These are phyloP conservation scores for Pyrrhoderma lamaoense DNA, from an alignment of 1,284 basidiomycete species.

Conservation along the genomic window DNA sequence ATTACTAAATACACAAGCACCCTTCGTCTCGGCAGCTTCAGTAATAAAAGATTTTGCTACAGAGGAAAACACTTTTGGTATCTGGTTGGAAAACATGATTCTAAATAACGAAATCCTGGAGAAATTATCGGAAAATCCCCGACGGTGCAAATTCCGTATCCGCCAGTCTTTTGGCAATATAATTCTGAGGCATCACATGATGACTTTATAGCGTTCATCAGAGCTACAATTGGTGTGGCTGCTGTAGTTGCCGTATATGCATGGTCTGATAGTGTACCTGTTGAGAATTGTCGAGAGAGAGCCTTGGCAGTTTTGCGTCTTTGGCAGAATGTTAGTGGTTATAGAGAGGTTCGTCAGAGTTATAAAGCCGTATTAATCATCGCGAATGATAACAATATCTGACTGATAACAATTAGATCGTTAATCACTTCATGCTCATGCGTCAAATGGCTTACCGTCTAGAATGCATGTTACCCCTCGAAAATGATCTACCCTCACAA, in stretches of 20 bases:
- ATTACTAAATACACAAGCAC: slow-evolving; percentile 43
- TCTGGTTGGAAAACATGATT: slow-evolving; percentile 63
- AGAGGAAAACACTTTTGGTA: slow-evolving; percentile 60
- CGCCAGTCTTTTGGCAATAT: slow-evolving; percentile 27
- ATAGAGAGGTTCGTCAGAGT: slow-evolving; percentile 41
- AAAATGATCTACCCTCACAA: slow-evolving; percentile 50
- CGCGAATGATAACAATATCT: background rate
- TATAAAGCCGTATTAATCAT: slow-evolving; percentile 4
- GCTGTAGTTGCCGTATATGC: slow-evolving; percentile 67
- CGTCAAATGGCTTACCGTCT: slow-evolving; percentile 58
- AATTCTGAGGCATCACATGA: slow-evolving; percentile 35
- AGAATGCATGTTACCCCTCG: slow-evolving; percentile 47
- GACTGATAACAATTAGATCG: slow-evolving; percentile 54
- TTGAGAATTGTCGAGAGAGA: slow-evolving; percentile 53
- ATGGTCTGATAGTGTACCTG: slow-evolving; percentile 71
- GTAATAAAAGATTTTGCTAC: slow-evolving; percentile 52
- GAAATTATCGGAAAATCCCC: slow-evolving; percentile 39
- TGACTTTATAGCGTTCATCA: slow-evolving; percentile 55
- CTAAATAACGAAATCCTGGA: slow-evolving; percentile 43
- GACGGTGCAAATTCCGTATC: slow-evolving; percentile 28
- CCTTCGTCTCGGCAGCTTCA: slow-evolving; percentile 39
- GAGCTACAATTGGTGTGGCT: slow-evolving; percentile 59
- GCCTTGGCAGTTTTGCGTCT: slow-evolving; percentile 53
- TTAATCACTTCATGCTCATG: slow-evolving; percentile 56
- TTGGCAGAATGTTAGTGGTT: slow-evolving; percentile 63